Evolutionary conservation across 306 rosid species (phyloP), one percentile per base, ranked within the genome.

Genomic region (Morella rubra): DNA sequence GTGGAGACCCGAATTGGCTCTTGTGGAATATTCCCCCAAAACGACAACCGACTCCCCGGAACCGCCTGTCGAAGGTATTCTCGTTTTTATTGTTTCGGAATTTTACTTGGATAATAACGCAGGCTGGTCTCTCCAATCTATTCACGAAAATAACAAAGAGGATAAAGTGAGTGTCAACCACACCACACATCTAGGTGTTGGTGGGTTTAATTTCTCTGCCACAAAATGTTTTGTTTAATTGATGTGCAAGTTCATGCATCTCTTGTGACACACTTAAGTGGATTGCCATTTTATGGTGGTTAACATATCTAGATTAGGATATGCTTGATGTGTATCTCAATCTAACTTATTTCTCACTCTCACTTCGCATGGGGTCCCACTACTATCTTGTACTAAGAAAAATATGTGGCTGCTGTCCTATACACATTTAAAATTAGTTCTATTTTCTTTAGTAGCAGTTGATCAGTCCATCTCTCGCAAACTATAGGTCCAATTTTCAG

Each of bases 11-110:
- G 97, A 91, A 68, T 83, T 87, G 81, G 93, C 91, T 60, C 76
- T 91, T 6, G 98, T 91, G 41, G 86, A 84, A 87, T 92, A 89
- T 83, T 87, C 97, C 19, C 90, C 96, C 53, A 81, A 85, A 79
- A 72, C 84, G 20, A 54, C 32, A 2, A 81, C 72, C 20, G 60
- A 79, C 27, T 18, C n/a, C 70, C 84, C 84, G 7, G 80, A 71
- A 62, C 77, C 91, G 5, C 79, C 66, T 53, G 40, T 58, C 42
- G 83, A 87, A 89, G 97, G 97, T 95, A 74, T 19, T 44, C 14
- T 60, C 18, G 66, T 40, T 22, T 52, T 51, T 61, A 4, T 44
- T 27, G 8, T 74, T 19, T 50, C 9, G 10, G 19, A 1, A 44
- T 42, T 54, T 11, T 67, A 13, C 67, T 60, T 60, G 44, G 67